Conservation (phyloP, 129 eudicot genomes). For the Ambrosia artemisiifolia region DNA sequence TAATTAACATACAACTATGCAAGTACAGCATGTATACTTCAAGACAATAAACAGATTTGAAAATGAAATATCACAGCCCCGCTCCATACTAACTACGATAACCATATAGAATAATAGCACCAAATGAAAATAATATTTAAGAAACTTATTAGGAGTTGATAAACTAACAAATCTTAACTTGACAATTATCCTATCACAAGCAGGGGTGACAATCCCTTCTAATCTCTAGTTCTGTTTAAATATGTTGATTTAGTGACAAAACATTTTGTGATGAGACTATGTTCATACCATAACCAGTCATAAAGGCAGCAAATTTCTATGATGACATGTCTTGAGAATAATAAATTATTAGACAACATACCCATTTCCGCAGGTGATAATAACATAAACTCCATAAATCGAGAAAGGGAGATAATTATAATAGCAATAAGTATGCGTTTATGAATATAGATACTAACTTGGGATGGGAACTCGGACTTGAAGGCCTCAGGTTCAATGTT, state of each 20-base stretch:
- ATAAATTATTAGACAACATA: background rate
- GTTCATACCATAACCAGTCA: background rate
- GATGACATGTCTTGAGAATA: background rate
- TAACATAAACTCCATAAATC: slow-evolving; percentile 13
- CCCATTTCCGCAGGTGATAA: slow-evolving; percentile 5
- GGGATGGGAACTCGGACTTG: slow-evolving; percentile 85
- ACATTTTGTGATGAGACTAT: background rate
- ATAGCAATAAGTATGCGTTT: background rate
- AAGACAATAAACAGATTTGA: background rate
- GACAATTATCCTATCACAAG: background rate
- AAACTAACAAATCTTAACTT: slow-evolving; percentile 1
- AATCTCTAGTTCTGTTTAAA: background rate
- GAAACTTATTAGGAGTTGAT: background rate
- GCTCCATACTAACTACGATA: background rate
- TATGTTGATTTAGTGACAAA: background rate
- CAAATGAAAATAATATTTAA: background rate
- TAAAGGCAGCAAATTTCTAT: background rate
- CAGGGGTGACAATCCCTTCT: background rate
- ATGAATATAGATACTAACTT: slow-evolving; percentile 51
- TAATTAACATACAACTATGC: background rate
- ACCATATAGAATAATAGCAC: background rate
- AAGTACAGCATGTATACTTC: background rate
- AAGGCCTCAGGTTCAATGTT: slow-evolving; percentile 89
- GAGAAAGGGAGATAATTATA: background rate
- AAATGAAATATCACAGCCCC: background rate